phyloP scores from a whole-genome alignment of 2,329 filamentous ascomycete genomes.

The Aureobasidium namibiae region DNA sequence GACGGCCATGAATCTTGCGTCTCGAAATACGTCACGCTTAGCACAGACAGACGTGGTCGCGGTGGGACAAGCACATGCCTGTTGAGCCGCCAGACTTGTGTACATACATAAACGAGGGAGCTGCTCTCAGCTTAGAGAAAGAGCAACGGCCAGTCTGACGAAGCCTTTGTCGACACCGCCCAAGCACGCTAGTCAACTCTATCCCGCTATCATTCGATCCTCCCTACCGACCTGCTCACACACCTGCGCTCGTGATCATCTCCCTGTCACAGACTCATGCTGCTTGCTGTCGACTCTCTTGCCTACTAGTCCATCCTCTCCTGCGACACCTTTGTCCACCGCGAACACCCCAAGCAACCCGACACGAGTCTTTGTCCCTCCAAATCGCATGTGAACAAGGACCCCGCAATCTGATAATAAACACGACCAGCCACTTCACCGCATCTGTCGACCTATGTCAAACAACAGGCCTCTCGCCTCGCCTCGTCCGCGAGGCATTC shows the following conservation, averaged over 20 bases:
- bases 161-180: background rate
- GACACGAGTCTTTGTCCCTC: background rate
- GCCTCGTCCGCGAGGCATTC: constrained; percentile 6
- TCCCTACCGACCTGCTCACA: background rate
- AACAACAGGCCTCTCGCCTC: background rate
- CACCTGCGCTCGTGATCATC: background rate
- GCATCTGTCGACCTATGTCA: constrained; percentile 3
- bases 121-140: too few species aligned
- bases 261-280: background rate
- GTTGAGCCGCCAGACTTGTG: background rate
- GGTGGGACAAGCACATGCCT: background rate
- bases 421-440: background rate
- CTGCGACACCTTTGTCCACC: background rate
- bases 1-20: background rate
- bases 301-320: background rate
- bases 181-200: background rate
- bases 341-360: background rate
- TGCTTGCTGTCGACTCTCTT: background rate
- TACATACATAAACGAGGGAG: background rate
- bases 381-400: constrained; percentile 4
- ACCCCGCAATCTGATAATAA: constrained; percentile 4
- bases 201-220: constrained; percentile 7
- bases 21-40: background rate
- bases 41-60: background rate
- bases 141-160: background rate